These are phyloP conservation scores for Phytophthora tubulina DNA, from an alignment of 352 stramenopile genomes.

Conservation along the genomic window DNA sequence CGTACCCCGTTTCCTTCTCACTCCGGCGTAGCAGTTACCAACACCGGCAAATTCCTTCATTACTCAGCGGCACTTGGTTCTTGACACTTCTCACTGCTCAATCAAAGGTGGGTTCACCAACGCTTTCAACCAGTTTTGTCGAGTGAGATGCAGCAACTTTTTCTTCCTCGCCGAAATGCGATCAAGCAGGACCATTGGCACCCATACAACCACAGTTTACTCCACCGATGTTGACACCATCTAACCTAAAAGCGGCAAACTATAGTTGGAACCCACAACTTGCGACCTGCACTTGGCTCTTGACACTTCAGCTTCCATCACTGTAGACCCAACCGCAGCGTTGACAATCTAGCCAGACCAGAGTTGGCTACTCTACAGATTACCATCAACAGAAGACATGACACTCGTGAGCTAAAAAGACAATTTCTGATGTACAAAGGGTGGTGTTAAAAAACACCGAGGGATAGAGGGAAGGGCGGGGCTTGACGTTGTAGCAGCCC, in stretches of 20 bases:
- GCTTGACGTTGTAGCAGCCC: not conserved
- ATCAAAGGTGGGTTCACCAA: conserved; percentile 25
- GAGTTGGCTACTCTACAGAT: not conserved
- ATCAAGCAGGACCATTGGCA: conserved; percentile 14
- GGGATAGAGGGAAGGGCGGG: conserved; percentile 32
- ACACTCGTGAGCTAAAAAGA: conserved; percentile 6
- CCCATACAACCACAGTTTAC: not conserved
- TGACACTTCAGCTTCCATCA: not conserved
- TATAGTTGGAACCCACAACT: not conserved
- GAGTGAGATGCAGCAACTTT: conserved; percentile 10
- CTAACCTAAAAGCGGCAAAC: not conserved
- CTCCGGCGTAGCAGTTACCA: conserved; percentile 18
- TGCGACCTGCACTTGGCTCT: not conserved
- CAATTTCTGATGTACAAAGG: conserved; percentile 56
- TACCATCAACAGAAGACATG: not conserved
- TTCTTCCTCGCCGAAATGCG: conserved; percentile 19
- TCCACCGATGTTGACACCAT: not conserved
- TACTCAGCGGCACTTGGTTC: conserved; percentile 13
- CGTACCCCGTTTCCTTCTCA: conserved; percentile 12
- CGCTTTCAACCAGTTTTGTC: conserved; percentile 19
- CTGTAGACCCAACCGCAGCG: not conserved
- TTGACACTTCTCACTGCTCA: not conserved
- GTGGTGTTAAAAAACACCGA: conserved; percentile 94
- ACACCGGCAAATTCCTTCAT: conserved; percentile 12
- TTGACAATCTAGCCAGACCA: not conserved